Evolutionary conservation across 2,329 filamentous ascomycete genomes (phyloP), one percentile per base, ranked within the genome.

Genomic region (Conoideocrella luteorostrata): DNA sequence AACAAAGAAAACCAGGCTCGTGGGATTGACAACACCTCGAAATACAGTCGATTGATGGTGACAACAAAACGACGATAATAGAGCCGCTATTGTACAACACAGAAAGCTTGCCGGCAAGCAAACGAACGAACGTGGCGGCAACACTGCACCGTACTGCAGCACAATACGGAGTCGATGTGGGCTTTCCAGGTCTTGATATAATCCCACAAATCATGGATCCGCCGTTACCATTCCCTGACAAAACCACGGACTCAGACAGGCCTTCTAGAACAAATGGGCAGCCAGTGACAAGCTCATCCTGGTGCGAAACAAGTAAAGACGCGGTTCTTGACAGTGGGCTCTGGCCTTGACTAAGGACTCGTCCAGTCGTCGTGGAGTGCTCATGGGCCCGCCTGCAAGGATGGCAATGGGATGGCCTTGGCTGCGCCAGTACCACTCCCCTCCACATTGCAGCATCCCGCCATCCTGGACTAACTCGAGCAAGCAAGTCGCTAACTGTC

Each of bases 201-300:
- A 23, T 45, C 26, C 44, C 44, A 42, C 44, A 42, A 46, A 46
- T 42, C 44, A 47, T 22, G 36, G 23, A 30, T 15, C n/a, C 35
- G 40, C 21, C 30, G 22, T 44, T 44, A 44, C 36, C 17, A 26
- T 30, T 37, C 41, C 30, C 23, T 37, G 40, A 40, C 40, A 30
- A 47, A 35, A 30, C 44, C 35, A 12, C 23, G 44, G 39, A 20
- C 44, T 34, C 35, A 29, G 35, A 40, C 29, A 39, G 22, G 34
- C 21, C 40, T 46, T 43, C 44, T 43, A 46, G 44, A 43, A 43
- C 29, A 29, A 29, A 39, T 7, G n/a, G 28, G 21, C 21, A 35
- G 36, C 39, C 44, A 39, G 32, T 38, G 44, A 46, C 33, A 37
- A 28, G 33, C 24, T 20, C 30, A 24, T 43, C 29, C 44, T 46